Evolutionary conservation across 768 basidiomycete genomes (phyloP), one percentile per base, ranked within the genome.

Genomic region (Leccinum arenicola): DNA sequence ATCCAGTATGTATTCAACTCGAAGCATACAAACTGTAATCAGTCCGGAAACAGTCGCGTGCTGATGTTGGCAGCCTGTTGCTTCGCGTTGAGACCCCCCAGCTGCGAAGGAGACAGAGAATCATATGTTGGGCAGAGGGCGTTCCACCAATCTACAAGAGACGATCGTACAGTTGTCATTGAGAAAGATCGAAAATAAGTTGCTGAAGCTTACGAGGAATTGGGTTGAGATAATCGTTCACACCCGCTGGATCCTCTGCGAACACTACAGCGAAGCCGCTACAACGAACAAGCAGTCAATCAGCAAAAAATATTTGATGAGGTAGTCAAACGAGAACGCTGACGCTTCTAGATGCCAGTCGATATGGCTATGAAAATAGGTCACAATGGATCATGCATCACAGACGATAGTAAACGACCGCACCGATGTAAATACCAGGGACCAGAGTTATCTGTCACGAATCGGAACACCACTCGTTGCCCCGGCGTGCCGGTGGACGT

Each of bases 371-470:
- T 40, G 38, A 9, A 40, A 2, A 38, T 63, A 40, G 7, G 58
- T 17, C 31, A 2, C 19, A 19, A 14, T n/a, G 21, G 11, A 23
- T 48, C 19, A 4, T 17, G 17, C 3, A 17, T 3, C 17, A 14
- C 7, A 9, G 19, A 5, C 3, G 14, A 48, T 11, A 23, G 6
- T 47, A 19, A 21, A 47, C 7, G 2, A 23, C 3, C 12, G 48
- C 56, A 72, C 71, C 71, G 80, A 57, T 80, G 79, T 45, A 48
- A 3, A 15, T 12, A 48, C 47, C 47, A 48, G 4, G 47, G 47
- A 7, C 47, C 47, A 7, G 47, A 23, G 14, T 48, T 48, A 15
- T 48, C 47, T 15, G 47, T 48, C 47, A 23, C 14, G 21, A 21
- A 48, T 23, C 47, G 47, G 23, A 48, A 21, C 0, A 48, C 47